Conservation (phyloP, 2,329 filamentous ascomycete genomes). For the Phaeosphaeriaceae sp. region DNA sequence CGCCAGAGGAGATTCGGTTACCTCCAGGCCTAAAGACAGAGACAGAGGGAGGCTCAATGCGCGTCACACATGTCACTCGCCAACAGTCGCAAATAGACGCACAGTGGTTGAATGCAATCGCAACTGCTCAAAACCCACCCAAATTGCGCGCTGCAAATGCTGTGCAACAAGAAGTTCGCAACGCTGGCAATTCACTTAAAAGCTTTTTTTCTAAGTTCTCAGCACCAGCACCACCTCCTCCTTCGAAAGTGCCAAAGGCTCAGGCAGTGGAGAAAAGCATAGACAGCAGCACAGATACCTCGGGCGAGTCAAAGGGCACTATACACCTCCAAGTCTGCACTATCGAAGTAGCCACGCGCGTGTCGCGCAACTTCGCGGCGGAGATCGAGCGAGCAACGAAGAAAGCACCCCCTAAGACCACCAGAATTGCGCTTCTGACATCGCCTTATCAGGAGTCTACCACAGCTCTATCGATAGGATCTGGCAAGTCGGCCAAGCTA, state of each 20-base stretch:
- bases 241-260: slow-evolving; percentile 29
- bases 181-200: slow-evolving; percentile 45
- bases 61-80: slow-evolving; percentile 78
- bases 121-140: slow-evolving; percentile 73
- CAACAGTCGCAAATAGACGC: slow-evolving; percentile 94
- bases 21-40: slow-evolving; percentile 81
- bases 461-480: slow-evolving; percentile 66
- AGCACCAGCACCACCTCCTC: slow-evolving; percentile 25
- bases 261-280: slow-evolving; percentile 21
- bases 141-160: slow-evolving; percentile 39
- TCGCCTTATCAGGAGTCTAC: slow-evolving; percentile 86
- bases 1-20: slow-evolving; percentile 74
- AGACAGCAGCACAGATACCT: slow-evolving; percentile 68
- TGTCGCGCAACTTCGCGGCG: slow-evolving; percentile 74
- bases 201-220: slow-evolving; percentile 52
- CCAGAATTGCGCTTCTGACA: slow-evolving; percentile 85
- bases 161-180: slow-evolving; percentile 46
- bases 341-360: slow-evolving; percentile 79
- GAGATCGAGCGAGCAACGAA: slow-evolving; percentile 96
- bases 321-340: slow-evolving; percentile 91
- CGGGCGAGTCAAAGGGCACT: slow-evolving; percentile 73
- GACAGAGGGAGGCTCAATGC: slow-evolving; percentile 90
- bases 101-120: slow-evolving; percentile 84
- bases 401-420: slow-evolving; percentile 90
- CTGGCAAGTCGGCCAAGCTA: slow-evolving; percentile 60